Percentiles rank a stretch among this genome's conserved stretches.
Conservation (phyloP, 139 green algal species). For the Coccomyxa sp. region DNA sequence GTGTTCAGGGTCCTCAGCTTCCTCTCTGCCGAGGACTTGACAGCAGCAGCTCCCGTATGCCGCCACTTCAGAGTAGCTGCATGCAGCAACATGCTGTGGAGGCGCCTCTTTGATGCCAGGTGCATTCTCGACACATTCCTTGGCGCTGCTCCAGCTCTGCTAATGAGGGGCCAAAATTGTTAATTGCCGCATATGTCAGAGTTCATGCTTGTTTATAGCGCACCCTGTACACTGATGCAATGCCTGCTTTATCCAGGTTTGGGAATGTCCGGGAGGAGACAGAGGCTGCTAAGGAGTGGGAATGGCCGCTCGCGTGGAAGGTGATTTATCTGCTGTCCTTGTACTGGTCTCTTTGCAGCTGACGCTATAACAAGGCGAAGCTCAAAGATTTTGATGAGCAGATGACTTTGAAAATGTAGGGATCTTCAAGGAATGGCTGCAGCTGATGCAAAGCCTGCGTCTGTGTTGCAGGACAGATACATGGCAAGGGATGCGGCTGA, state of each 20-base stretch:
- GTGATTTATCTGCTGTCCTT: too few species aligned
- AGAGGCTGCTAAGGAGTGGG: neutral
- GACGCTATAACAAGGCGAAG: too few species aligned
- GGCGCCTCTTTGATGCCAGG: slow-evolving; percentile 10
- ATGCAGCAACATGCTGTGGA: slow-evolving; percentile 1
- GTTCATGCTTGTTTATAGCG: neutral
- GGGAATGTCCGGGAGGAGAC: neutral
- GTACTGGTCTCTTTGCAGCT: too few species aligned
- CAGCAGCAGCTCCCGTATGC: slow-evolving; percentile 9
- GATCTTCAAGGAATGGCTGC: too few species aligned
- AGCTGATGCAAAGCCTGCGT: too few species aligned
- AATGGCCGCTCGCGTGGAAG: neutral
- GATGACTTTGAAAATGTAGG: too few species aligned
- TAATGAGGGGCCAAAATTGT: too few species aligned
- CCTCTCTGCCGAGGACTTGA: slow-evolving; percentile 18
- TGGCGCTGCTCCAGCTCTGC: too few species aligned
- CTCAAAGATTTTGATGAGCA: too few species aligned
- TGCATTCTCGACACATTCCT: too few species aligned
- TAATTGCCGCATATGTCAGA: neutral
- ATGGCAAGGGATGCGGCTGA: slow-evolving; percentile 4
- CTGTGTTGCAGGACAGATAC: slow-evolving; percentile 6
- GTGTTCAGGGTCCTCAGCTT: slow-evolving; percentile 13
- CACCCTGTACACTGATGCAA: too few species aligned
- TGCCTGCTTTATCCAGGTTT: neutral
- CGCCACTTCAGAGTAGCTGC: neutral